Evolutionary conservation across 2,329 filamentous ascomycete genomes (phyloP).

Genomic region (Aspergillus pseudoglaucus): DNA sequence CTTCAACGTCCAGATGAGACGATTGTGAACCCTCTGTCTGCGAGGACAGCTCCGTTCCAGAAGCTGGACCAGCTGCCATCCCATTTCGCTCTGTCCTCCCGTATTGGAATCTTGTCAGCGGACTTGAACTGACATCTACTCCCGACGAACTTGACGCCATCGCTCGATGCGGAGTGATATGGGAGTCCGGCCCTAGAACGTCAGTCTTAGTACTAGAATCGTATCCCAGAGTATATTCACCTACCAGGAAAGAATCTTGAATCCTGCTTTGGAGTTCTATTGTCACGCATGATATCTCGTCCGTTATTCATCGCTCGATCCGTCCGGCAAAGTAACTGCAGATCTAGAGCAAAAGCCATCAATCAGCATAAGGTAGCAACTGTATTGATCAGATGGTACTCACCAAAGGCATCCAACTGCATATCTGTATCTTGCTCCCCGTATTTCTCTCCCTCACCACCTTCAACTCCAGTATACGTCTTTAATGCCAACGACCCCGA

Average conservation of each 20-base stretch:
- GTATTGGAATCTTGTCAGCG: constrained; percentile 20
- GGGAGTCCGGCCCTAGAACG: constrained; percentile 11
- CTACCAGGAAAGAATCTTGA: constrained; percentile 27
- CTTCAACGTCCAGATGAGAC: not conserved
- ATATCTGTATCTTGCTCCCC: constrained; percentile 8
- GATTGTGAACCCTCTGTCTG: not conserved
- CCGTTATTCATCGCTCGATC: constrained; percentile 7
- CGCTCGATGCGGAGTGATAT: constrained; percentile 15
- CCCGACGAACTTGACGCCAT: constrained; percentile 24
- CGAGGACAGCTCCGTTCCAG: not conserved
- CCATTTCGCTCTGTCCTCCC: constrained; percentile 5
- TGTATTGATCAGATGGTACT: constrained; percentile 4
- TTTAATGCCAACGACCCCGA: not conserved
- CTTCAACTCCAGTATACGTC: not conserved
- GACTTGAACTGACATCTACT: constrained; percentile 23
- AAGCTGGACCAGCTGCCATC: not conserved
- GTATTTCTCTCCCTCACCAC: not conserved
- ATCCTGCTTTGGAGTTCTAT: constrained; percentile 7
- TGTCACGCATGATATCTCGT: not conserved
- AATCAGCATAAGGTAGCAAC: not conserved
- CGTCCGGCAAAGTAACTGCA: constrained; percentile 32
- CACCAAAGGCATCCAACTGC: constrained; percentile 47
- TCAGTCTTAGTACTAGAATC: not conserved
- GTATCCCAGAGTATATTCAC: constrained; percentile 4
- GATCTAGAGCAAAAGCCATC: constrained; percentile 19